Base-by-base conservation (phyloP, 2,329 filamentous ascomycete genomes). In the Ceratocystis huliohia region DNA sequence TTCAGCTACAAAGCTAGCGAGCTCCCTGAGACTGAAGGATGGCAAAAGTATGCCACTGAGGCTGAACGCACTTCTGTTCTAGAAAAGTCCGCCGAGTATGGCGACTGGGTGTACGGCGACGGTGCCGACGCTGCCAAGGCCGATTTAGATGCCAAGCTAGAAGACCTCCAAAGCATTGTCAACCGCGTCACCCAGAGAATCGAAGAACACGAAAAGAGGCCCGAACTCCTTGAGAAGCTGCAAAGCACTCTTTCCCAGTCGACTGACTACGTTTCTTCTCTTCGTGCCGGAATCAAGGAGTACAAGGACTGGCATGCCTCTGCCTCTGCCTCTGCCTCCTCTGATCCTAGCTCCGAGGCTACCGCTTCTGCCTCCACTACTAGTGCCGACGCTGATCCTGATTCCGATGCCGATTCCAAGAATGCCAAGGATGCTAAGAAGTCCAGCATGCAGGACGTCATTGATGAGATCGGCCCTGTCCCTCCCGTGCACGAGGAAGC, bases 31-130 rank as follows among this genome's bases (percentile, higher is more conserved):
- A 87, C 88, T 68, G 85, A 89, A 61, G 80, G 81, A 0, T 97
- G 96, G 74, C 79, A 88, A 64, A 81, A 81, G 13, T 84, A 82
- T 2, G 88, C 91, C 41, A 93, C 88, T 8, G 78, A 84, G 2
- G 81, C 83, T 22, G 83, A 91, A 73, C 84, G 90, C 61, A 74
- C 80, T 5, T 76, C 78, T n/a, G 81, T 97, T 13, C 82, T 88
- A 71, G 79, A 84, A 68, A 86, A 86, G 72, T 81, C 90, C 48
- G 81, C 83, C 68, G 83, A 84, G 62, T 82, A 85, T 25, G 88
- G 89, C 71, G 91, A 96, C 10, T 99, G 94, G 93, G 84, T 99
- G 68, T 94, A 96, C 74, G 89, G 84, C 17, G 91, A 92, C 61
- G 91, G 93, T 66, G 81, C 83, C 17, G 86, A 91, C 62, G 92